Evolutionary conservation across 1,284 basidiomycete genomes (phyloP), one percentile per base, ranked within the genome.

Genomic region (Marasmius oreades): DNA sequence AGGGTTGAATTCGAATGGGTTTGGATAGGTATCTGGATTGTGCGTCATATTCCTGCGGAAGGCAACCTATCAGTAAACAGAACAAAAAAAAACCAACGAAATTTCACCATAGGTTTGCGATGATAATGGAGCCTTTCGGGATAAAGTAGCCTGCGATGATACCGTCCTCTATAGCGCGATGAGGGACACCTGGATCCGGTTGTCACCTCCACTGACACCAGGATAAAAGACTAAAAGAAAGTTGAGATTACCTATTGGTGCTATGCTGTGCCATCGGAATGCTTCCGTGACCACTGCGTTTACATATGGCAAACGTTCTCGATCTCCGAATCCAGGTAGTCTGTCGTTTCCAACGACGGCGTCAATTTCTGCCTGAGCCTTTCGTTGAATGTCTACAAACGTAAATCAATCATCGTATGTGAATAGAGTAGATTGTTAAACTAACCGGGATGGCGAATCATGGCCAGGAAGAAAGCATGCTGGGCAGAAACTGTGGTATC

Each of bases 241-340:
- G 22, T 23, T 26, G 10, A 5, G 28, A 55, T 36, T 26, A 63
- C 64, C 62, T 3, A 61, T 37, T 2, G 69, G 68, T 24, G 64
- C 61, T 1, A 64, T 63, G 23, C 66, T 67, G 37, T 62, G 59
- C 66, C 68, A 70, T 8, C 66, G 57, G 42, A 65, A 42, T 1
- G 64, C 61, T 56, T 72, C 71, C 11, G 61, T 66, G 33, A 70
- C 58, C 5, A 67, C 44, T 2, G 70, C 69, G 42, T 67, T 62
- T 10, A 70, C 59, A 45, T 73, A 73, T 2, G 67, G 70, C 24
- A 73, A 52, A 7, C 58, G 53, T 37, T 65, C 62, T n/a, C 64
- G 61, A 59, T 73, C 71, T 5, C 58, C 52, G 31, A 72, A 61
- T 8, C 50, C 55, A 6, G 71, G 71, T 16, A 71, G 58, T 31